Evolutionary conservation across 2,329 filamentous ascomycete species (phyloP).

Genomic region (Colletotrichum sp.): DNA sequence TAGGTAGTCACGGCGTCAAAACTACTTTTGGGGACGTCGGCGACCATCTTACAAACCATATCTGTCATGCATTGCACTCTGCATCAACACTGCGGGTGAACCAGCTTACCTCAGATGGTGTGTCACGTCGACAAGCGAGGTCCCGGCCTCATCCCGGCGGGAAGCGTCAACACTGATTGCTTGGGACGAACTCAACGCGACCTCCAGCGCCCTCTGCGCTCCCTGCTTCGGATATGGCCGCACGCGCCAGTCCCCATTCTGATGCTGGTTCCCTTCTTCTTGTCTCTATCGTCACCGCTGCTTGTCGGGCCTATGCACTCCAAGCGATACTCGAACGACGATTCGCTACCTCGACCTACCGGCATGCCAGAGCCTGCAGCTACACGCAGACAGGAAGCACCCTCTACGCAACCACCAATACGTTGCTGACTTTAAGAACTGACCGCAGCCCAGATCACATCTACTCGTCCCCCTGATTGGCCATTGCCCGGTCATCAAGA

Average conservation of each 20-base stretch:
- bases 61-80: conserved; percentile 4
- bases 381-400: background rate
- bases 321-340: background rate
- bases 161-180: background rate
- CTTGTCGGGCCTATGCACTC: background rate
- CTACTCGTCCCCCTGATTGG: background rate
- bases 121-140: background rate
- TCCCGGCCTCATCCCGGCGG: background rate
- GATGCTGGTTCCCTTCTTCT: background rate
- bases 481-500: background rate
- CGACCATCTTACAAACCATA: conserved; percentile 8
- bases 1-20: background rate
- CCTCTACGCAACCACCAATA: background rate
- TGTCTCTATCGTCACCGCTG: background rate
- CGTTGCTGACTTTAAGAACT: background rate
- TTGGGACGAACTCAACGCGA: background rate
- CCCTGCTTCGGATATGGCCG: background rate
- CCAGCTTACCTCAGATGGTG: conserved; percentile 16
- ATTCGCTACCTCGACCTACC: background rate
- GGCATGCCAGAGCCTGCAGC: background rate
- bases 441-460: background rate
- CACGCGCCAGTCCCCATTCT: background rate
- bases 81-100: background rate
- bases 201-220: background rate
- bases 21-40: background rate